Percentiles rank a stretch among this genome's conserved stretches.
Evolutionary conservation across 2,329 filamentous ascomycete species (phyloP).

Genomic region (Boeremia exigua): DNA sequence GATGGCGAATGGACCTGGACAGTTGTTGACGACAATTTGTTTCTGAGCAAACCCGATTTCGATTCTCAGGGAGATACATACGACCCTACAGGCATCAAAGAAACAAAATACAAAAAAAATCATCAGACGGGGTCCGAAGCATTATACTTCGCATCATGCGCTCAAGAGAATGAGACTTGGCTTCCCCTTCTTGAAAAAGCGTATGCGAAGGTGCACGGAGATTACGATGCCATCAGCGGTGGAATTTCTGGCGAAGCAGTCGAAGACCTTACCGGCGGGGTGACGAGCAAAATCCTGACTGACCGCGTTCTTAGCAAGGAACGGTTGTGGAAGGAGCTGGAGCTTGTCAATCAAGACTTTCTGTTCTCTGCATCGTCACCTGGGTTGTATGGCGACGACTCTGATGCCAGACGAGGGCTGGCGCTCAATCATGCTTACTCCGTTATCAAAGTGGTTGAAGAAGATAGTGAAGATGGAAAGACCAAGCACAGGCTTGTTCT

Average conservation of each 20-base stretch:
- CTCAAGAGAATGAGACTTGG: conserved; percentile 81
- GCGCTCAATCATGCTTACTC: conserved; percentile 60
- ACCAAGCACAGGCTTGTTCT: conserved; percentile 62
- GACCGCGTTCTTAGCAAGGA: conserved; percentile 77
- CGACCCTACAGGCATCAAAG: conserved; percentile 65
- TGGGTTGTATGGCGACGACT: conserved; percentile 66
- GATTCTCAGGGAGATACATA: conserved; percentile 73
- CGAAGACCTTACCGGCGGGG: conserved; percentile 69
- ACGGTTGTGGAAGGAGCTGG: conserved; percentile 82
- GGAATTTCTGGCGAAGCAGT: conserved; percentile 64
- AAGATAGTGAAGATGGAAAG: conserved; percentile 49
- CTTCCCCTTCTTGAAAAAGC: conserved; percentile 80
- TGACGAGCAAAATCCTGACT: conserved; percentile 70
- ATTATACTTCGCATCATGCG: conserved; percentile 77
- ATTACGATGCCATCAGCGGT: conserved; percentile 75
- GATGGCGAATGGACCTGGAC: conserved; percentile 76
- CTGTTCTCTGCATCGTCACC: conserved; percentile 66
- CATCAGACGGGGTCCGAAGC: conserved; percentile 78
- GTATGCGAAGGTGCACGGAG: conserved; percentile 82
- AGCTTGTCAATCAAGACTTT: conserved; percentile 76
- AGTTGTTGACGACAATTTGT: conserved; percentile 90
- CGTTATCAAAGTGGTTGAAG: conserved; percentile 63
- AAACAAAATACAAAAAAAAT: conserved; percentile 66
- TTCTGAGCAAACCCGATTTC: conserved; percentile 77
- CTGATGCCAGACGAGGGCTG: conserved; percentile 57